phyloP scores from a whole-genome alignment of 495 filamentous ascomycete species.

The Xylaria sp. region DNA sequence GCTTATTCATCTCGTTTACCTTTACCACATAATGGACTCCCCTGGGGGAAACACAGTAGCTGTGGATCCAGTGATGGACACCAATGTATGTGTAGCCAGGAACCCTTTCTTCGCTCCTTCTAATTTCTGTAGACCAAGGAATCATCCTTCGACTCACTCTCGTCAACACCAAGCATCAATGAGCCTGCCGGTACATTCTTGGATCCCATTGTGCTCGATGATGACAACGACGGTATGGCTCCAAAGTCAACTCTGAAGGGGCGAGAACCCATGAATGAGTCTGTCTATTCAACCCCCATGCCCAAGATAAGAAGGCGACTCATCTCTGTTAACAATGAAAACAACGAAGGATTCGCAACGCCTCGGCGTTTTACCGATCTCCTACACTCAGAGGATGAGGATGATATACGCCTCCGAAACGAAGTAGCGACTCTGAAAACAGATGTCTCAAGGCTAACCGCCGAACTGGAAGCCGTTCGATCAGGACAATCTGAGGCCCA shows the following conservation, averaged over 20 bases:
- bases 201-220: slow-evolving; percentile 3
- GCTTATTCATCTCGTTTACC: neutral
- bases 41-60: neutral
- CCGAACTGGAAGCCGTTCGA: neutral
- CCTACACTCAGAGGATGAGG: neutral
- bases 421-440: neutral
- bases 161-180: neutral
- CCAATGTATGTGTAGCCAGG: neutral
- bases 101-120: neutral
- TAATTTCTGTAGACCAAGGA: neutral
- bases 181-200: neutral
- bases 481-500: neutral
- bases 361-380: neutral
- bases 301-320: neutral
- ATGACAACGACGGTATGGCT: slow-evolving; percentile 11
- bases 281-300: neutral
- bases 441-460: neutral
- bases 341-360: neutral
- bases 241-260: neutral
- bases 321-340: neutral
- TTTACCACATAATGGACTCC: neutral
- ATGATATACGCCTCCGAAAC: neutral
- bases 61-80: neutral
- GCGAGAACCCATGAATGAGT: neutral
- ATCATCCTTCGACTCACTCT: neutral